Percentiles rank a stretch among this genome's conserved stretches.
These are phyloP conservation scores for Cryphonectria parasitica DNA, from an alignment of 2,329 filamentous ascomycete species.

Conservation along the genomic window DNA sequence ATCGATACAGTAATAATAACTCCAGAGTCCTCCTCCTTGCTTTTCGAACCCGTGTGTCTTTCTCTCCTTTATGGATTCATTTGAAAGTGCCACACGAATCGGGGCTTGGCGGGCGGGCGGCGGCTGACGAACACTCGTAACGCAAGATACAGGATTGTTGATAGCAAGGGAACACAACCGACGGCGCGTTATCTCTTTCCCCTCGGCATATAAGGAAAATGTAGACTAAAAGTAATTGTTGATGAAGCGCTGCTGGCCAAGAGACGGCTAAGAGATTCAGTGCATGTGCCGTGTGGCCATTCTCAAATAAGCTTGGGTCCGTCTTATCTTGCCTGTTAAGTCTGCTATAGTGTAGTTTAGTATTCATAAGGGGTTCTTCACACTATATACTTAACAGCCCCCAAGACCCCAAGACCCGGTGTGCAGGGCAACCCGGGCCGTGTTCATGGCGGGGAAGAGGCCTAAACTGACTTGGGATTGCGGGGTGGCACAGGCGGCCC, in stretches of 20 bases:
- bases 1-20: neutral
- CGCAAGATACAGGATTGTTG: neutral
- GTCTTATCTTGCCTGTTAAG: neutral
- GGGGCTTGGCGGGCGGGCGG: no score
- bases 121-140: neutral
- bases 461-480: neutral
- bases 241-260: neutral
- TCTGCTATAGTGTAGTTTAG: neutral
- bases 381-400: neutral
- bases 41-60: neutral
- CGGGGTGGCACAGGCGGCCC: no score
- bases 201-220: neutral
- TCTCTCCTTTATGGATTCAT: neutral
- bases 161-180: neutral
- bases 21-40: neutral
- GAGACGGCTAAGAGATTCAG: no score
- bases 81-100: neutral
- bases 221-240: neutral
- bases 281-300: neutral
- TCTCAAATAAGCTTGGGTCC: neutral
- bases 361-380: neutral
- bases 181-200: neutral
- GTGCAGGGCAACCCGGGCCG: neutral
- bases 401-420: no score
- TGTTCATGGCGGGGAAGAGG: neutral